Evolutionary conservation across 345 rosid genomes (phyloP), one percentile per base, ranked within the genome.

Genomic region (Leavenworthia alabamica): DNA sequence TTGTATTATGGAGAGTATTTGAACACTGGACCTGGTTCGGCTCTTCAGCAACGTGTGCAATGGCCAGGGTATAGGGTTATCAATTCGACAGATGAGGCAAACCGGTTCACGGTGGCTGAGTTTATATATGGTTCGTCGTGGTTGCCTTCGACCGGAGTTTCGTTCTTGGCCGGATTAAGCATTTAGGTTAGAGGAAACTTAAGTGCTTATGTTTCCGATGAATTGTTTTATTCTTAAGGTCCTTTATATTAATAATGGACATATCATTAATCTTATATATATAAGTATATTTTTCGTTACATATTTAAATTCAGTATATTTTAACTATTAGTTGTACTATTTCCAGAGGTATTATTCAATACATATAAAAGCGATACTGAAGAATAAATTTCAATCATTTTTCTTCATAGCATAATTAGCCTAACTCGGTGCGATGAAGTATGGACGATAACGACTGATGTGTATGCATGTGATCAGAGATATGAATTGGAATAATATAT

Each of bases 101-200:
- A 65, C 24, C 79, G 77, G 55, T 93, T 93, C 77, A 93, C 99
- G 0, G 99, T 93, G 45, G 77, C 80, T 1, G 76, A 90, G 28
- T 93, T 93, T 65, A 93, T 93, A 16, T 89, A 70, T 29, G 99
- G 99, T 19, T 84, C 97, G 6, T 78, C 99, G 4, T 93, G 99
- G 99, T 57, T 93, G 78, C 99, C 99, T 16, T 80, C 97, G 4
- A 93, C 99, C 7, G 99, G 99, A 13, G 99, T 93, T 63, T 85
- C 97, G 2, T 93, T 81, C 90, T 65, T 80, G 76, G 89, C 90
- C 19, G 99, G 99, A 4, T 75, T 93, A 23, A 64, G 80, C 22
- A 67, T 77, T 60, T 93, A 72, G 81, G 37, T n/a, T 62, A 70
- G 44, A 39, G 37, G 22, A 53, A 46, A 45, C 32, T 35, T 32